Evolutionary conservation across 352 stramenopile genomes (phyloP).

Genomic region (Phytophthora agathidicida): DNA sequence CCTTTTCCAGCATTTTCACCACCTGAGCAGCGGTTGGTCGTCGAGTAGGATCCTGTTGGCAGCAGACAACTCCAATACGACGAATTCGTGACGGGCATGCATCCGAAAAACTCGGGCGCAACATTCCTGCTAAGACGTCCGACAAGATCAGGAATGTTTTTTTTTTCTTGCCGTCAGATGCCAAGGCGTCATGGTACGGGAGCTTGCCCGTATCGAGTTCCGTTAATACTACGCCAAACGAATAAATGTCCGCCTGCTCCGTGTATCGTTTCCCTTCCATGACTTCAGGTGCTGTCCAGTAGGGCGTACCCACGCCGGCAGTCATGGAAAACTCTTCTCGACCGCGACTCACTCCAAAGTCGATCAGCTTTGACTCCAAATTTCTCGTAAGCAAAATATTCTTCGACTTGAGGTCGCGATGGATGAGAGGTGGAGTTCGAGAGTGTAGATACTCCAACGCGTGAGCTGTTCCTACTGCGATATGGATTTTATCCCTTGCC

Average conservation of each 20-base stretch:
- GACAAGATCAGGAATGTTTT: conserved; percentile 56
- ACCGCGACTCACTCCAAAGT: conserved; percentile 51
- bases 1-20: conserved; percentile 22
- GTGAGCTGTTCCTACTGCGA: conserved; percentile 35
- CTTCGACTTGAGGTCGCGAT: conserved; percentile 36
- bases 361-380: conserved; percentile 63
- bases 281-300: conserved; percentile 71
- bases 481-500: conserved; percentile 27
- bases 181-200: conserved; percentile 27
- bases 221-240: conserved; percentile 58
- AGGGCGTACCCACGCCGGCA: conserved; percentile 53
- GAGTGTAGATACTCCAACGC: conserved; percentile 35
- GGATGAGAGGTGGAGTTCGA: conserved; percentile 22
- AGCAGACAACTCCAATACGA: conserved; percentile 40
- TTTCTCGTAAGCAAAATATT: conserved; percentile 66
- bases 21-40: conserved; percentile 27
- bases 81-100: conserved; percentile 46
- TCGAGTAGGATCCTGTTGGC: conserved; percentile 43
- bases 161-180: conserved; percentile 14
- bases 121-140: conserved; percentile 43
- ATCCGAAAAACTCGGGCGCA: conserved; percentile 48
- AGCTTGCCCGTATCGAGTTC: conserved; percentile 50
- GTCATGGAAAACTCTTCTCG: conserved; percentile 37
- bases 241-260: conserved; percentile 72
- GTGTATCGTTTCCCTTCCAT: conserved; percentile 55